Conservation (phyloP, 768 basidiomycete genomes). For the Boletus eberwhitei region DNA sequence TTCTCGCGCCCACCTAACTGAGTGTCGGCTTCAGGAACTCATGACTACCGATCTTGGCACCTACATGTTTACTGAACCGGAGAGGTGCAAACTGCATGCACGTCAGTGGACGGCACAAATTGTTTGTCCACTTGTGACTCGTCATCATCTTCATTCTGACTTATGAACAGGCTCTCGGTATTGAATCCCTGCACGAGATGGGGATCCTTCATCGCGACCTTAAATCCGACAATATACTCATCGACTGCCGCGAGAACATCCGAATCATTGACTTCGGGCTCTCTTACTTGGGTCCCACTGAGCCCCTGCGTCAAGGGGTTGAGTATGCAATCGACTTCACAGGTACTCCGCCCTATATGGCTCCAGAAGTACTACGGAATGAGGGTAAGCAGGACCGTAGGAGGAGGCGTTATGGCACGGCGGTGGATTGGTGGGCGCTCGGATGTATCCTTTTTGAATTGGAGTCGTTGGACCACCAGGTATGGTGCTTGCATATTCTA, state of each 20-base stretch:
- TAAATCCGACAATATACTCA: constrained; percentile 68
- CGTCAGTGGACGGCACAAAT: constrained; percentile 41
- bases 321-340: constrained; percentile 26
- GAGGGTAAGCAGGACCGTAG: not conserved
- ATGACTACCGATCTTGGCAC: constrained; percentile 37
- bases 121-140: constrained; percentile 18
- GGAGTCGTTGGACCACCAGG: constrained; percentile 27
- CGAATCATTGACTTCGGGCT: constrained; percentile 43
- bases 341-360: constrained; percentile 39
- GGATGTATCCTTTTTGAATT: constrained; percentile 42
- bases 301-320: constrained; percentile 9
- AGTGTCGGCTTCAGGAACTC: constrained; percentile 32
- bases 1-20: not conserved
- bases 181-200: constrained; percentile 49
- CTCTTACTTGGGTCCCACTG: constrained; percentile 21
- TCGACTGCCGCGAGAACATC: constrained; percentile 41
- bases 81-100: constrained; percentile 26
- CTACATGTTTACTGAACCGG: constrained; percentile 26
- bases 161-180: constrained; percentile 35
- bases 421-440: constrained; percentile 42
- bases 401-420: constrained; percentile 27
- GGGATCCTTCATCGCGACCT: constrained; percentile 69
- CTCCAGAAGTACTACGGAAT: constrained; percentile 39
- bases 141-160: not conserved
- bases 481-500: constrained; percentile 7